phyloP scores from a whole-genome alignment of 768 basidiomycete species.

The Crassisporium funariophilum region DNA sequence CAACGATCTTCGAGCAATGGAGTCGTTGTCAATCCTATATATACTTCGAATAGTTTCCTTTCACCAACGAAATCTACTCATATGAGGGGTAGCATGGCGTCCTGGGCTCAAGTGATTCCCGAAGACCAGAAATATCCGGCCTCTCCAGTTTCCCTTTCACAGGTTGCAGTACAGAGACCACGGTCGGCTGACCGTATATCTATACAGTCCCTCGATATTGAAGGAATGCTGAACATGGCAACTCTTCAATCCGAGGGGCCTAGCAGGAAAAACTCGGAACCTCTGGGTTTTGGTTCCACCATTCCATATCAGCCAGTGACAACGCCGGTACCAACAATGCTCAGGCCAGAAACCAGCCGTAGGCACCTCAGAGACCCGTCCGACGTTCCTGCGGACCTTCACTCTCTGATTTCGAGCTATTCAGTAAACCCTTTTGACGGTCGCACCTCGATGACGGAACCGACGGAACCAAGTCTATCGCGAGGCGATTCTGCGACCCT shows the following conservation, averaged over 20 bases:
- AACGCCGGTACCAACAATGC: slow-evolving; percentile 12
- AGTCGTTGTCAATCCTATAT: slow-evolving; percentile 36
- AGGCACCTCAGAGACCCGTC: slow-evolving; percentile 31
- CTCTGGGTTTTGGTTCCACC: slow-evolving; percentile 15
- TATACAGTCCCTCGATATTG: slow-evolving; percentile 47
- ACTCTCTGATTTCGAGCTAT: slow-evolving; percentile 28
- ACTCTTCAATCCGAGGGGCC: slow-evolving; percentile 34
- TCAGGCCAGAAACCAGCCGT: slow-evolving; percentile 14
- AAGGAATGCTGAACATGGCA: slow-evolving; percentile 57
- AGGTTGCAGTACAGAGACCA: slow-evolving; percentile 9
- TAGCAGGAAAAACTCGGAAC: slow-evolving; percentile 28
- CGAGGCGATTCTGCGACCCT: slow-evolving; percentile 5
- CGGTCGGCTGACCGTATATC: slow-evolving; percentile 28
- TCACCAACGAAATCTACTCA: slow-evolving; percentile 27
- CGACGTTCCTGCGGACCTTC: slow-evolving; percentile 32
- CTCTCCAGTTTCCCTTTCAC: slow-evolving; percentile 5
- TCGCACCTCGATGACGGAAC: slow-evolving; percentile 11
- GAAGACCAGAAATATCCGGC: slow-evolving; percentile 26
- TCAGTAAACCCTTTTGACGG: slow-evolving; percentile 25
- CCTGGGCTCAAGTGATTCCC: slow-evolving; percentile 34
- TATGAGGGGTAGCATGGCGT: slow-evolving; percentile 30
- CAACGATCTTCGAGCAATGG: slow-evolving; percentile 11
- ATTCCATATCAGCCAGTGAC: slow-evolving; percentile 12
- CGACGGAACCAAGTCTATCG: slow-evolving; percentile 1
- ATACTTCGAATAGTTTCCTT: slow-evolving; percentile 32